phyloP scores from a whole-genome alignment of 345 rosid species.

The Citrus glauca region DNA sequence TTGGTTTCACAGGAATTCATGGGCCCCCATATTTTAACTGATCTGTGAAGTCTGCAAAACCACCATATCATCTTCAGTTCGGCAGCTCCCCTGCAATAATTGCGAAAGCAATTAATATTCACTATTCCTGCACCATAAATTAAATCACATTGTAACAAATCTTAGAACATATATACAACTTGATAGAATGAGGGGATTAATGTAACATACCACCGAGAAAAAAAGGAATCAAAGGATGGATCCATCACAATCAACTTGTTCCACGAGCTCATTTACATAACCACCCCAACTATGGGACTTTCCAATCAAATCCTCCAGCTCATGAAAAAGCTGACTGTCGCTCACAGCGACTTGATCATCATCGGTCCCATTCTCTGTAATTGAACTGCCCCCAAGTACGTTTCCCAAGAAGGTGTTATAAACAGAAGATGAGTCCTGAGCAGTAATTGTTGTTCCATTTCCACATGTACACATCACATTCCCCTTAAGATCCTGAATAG shows the following conservation, averaged over 20 bases:
- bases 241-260: constrained; percentile 28
- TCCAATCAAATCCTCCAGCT: constrained; percentile 31
- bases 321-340: constrained; percentile 28
- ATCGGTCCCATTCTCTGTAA: constrained; percentile 7
- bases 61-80: not conserved
- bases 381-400: constrained; percentile 9
- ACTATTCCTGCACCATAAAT: not conserved
- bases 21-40: too few species aligned
- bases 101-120: too few species aligned
- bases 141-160: not conserved
- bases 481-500: constrained; percentile 14
- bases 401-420: constrained; percentile 19
- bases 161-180: not conserved
- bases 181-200: not conserved
- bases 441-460: not conserved
- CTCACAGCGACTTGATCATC: constrained; percentile 22
- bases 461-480: constrained; percentile 4
- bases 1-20: not conserved
- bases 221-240: constrained; percentile 5
- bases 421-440: constrained; percentile 17
- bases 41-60: too few species aligned
- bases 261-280: constrained; percentile 23
- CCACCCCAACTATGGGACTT: constrained; percentile 33
- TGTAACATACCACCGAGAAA: not conserved
- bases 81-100: too few species aligned